Evolutionary conservation across 768 basidiomycete species (phyloP), one percentile per base, ranked within the genome.

Genomic region (Dacryopinax spathularia): DNA sequence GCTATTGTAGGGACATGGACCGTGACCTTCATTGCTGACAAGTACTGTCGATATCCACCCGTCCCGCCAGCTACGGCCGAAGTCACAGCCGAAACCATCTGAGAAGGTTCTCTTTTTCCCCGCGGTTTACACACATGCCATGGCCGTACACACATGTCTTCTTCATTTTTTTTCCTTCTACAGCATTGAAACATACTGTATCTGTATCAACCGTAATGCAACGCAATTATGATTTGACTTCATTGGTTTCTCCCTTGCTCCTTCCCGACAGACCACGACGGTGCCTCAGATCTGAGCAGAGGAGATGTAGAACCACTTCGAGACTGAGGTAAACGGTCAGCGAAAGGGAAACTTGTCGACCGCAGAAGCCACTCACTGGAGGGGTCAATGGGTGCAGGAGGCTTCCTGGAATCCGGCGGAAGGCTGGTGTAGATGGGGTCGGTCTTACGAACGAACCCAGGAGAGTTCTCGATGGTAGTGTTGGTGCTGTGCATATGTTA

Each of bases 21-120:
- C 10, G 88, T 98, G 31, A 90, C 90, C 10, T 92, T 88, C 60
- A 89, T 98, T 62, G 84, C 89, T 18, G 94, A 96, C 75, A 82
- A 82, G 34, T 90, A 85, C 70, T 98, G 94, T 77, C 82, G 89
- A 66, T 95, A 94, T 75, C 93, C 93, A 18, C 84, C 84, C 60
- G 77, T 80, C 27, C 81, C 86, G 68, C 79, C 85, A 59, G 87
- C 66, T 7, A 68, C 67, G 35, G 62, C 44, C 10, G 48, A 56
- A 29, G 48, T 56, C 48, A 56, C 48, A 2, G 29, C 25, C 20
- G 48, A 56, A 18, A 56, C 48, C 3, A 56, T 56, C 12, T 56
- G 31, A 29, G 13, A 22, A 41, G 6, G 22, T 12, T 56, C 25
- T 56, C 10, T 6, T 31, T 20, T 27, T 56, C 48, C 25, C 43